Conservation (phyloP, 148 eudicot species). For the Polygonum maritimum region DNA sequence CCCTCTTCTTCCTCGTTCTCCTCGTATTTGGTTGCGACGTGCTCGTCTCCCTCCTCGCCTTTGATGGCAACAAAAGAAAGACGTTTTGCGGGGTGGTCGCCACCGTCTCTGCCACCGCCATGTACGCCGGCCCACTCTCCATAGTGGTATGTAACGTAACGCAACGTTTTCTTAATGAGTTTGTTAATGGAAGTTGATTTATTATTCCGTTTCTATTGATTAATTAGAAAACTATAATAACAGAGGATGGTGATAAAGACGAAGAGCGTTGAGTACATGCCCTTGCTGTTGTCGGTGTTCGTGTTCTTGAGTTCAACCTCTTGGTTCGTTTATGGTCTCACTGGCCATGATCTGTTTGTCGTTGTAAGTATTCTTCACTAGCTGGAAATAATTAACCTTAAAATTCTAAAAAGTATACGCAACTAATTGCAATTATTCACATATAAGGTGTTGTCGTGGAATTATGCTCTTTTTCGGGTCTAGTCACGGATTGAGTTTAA, state of each 20-base stretch:
- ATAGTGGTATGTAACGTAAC: constrained; percentile 42
- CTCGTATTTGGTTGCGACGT: constrained; percentile 35
- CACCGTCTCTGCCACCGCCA: constrained; percentile 69
- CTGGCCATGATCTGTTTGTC: constrained; percentile 65
- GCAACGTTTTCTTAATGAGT: not conserved
- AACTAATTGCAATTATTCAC: no score
- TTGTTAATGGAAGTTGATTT: not conserved
- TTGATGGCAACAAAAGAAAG: constrained; percentile 48
- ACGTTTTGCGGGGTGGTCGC: constrained; percentile 60
- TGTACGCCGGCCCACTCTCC: constrained; percentile 77
- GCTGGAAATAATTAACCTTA: no score
- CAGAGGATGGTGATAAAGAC: constrained; percentile 72
- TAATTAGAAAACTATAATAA: no score
- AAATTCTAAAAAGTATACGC: no score
- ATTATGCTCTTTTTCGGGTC: no score
- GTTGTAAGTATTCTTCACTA: constrained; percentile 42
- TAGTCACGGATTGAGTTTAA: no score
- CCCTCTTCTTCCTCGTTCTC: constrained; percentile 33
- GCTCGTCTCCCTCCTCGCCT: constrained; percentile 51
- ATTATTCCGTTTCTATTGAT: not conserved
- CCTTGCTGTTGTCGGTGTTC: constrained; percentile 66
- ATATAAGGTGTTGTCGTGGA: no score
- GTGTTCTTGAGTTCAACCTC: constrained; percentile 73
- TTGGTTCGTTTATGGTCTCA: constrained; percentile 72
- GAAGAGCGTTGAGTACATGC: constrained; percentile 86